These are phyloP conservation scores for Podaxis sp. DNA, from an alignment of 768 basidiomycete genomes.

Conservation along the genomic window DNA sequence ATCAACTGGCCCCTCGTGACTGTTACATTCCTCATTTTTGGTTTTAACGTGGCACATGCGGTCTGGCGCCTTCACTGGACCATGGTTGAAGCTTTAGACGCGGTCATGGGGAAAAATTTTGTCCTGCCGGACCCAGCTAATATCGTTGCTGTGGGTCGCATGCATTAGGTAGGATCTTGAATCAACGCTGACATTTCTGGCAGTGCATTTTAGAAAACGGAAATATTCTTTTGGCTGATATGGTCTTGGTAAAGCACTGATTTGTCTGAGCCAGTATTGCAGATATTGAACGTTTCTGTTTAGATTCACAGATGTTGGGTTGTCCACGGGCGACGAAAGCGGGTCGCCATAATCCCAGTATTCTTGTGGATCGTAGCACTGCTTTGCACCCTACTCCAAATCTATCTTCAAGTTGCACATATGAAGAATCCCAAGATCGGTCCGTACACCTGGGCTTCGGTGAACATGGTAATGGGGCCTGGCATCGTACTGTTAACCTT, in stretches of 20 bases:
- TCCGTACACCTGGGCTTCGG: neutral
- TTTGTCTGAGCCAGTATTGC: neutral
- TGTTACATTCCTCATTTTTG: neutral
- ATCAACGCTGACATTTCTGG: neutral
- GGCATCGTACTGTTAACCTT: constrained; percentile 3
- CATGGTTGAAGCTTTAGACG: neutral
- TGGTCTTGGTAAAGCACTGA: neutral
- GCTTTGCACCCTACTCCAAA: neutral
- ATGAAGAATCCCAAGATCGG: neutral
- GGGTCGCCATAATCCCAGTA: neutral
- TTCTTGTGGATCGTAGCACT: constrained; percentile 1
- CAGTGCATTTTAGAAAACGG: neutral
- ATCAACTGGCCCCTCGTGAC: neutral
- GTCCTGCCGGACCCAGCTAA: neutral
- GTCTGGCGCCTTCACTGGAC: neutral
- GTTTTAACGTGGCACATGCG: neutral
- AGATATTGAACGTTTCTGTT: neutral
- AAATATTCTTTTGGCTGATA: neutral
- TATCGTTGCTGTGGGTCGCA: neutral
- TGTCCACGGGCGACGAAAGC: neutral
- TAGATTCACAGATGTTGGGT: neutral
- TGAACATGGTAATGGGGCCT: neutral
- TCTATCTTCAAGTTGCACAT: constrained; percentile 1
- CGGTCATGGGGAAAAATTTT: neutral
- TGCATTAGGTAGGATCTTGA: neutral